phyloP scores from a whole-genome alignment of 2,329 filamentous ascomycete genomes.

The Helminthosporium solani region DNA sequence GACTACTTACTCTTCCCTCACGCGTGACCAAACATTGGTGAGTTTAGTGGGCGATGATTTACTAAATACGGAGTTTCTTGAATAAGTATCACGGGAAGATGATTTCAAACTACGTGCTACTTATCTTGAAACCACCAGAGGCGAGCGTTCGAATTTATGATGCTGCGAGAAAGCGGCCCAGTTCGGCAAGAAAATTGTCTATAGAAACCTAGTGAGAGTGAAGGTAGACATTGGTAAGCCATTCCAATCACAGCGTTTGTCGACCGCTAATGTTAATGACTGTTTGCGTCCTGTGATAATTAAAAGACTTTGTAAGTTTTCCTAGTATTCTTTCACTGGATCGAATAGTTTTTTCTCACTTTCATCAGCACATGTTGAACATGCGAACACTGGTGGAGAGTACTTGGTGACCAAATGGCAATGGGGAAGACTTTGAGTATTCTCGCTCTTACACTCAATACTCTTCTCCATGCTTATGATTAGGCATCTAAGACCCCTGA shows the following conservation, averaged over 20 bases:
- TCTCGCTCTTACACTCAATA: constrained; percentile 51
- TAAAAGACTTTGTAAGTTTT: constrained; percentile 20
- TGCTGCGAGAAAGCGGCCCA: constrained; percentile 32
- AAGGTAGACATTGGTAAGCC: constrained; percentile 17
- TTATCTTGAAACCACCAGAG: constrained; percentile 22
- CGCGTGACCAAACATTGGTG: constrained; percentile 14
- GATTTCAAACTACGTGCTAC: not conserved
- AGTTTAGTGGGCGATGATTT: constrained; percentile 25
- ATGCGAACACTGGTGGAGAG: constrained; percentile 41
- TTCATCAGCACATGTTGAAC: constrained; percentile 7
- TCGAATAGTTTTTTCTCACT: not conserved
- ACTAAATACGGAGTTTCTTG: constrained; percentile 20
- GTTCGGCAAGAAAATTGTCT: constrained; percentile 28
- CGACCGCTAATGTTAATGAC: constrained; percentile 8
- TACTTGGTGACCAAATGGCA: constrained; percentile 64
- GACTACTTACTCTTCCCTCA: constrained; percentile 25
- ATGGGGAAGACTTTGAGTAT: constrained; percentile 60
- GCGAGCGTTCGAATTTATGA: constrained; percentile 32
- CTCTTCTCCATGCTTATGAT: constrained; percentile 37
- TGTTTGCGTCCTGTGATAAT: constrained; percentile 44
- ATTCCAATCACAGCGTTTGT: not conserved
- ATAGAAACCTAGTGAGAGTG: constrained; percentile 23
- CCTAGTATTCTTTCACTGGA: not conserved
- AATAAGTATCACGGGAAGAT: constrained; percentile 2
- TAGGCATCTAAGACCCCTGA: constrained; percentile 33